These are phyloP conservation scores for Lactifluus subvellereus DNA, from an alignment of 768 basidiomycete species.

Conservation along the genomic window DNA sequence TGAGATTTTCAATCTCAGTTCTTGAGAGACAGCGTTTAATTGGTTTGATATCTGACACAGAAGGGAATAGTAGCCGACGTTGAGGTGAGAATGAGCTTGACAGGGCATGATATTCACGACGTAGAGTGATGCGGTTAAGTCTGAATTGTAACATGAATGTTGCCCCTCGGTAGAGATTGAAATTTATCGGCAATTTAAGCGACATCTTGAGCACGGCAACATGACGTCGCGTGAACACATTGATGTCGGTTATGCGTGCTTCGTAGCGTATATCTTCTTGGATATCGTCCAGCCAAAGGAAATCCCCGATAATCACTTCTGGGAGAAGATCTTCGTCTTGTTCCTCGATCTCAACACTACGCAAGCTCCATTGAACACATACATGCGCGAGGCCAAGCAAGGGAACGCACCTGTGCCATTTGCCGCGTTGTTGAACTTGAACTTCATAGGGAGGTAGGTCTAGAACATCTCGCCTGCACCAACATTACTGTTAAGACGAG, in stretches of 20 bases:
- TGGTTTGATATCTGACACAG: slow-evolving; percentile 28
- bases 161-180: slow-evolving; percentile 35
- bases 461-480: background rate
- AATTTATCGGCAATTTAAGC: slow-evolving; percentile 39
- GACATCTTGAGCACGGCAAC: slow-evolving; percentile 41
- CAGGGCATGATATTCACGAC: slow-evolving; percentile 58
- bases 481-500: slow-evolving; percentile 31
- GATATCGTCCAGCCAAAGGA: slow-evolving; percentile 12
- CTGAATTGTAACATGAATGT: slow-evolving; percentile 46
- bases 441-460: background rate
- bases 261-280: slow-evolving; percentile 11
- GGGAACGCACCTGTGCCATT: background rate
- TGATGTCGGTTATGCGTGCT: background rate
- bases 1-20: slow-evolving; percentile 4
- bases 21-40: slow-evolving; percentile 16
- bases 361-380: background rate
- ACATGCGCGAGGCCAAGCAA: background rate
- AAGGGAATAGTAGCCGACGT: slow-evolving; percentile 48
- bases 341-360: slow-evolving; percentile 15
- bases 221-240: background rate
- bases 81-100: slow-evolving; percentile 38
- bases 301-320: slow-evolving; percentile 12
- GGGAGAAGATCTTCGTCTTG: slow-evolving; percentile 18
- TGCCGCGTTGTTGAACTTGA: background rate
- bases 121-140: slow-evolving; percentile 48